A percentile compares a stretch with the other conserved stretches of the same genome.
phyloP scores from a whole-genome alignment of 305 asterid species.

The Solanum hybrid region DNA sequence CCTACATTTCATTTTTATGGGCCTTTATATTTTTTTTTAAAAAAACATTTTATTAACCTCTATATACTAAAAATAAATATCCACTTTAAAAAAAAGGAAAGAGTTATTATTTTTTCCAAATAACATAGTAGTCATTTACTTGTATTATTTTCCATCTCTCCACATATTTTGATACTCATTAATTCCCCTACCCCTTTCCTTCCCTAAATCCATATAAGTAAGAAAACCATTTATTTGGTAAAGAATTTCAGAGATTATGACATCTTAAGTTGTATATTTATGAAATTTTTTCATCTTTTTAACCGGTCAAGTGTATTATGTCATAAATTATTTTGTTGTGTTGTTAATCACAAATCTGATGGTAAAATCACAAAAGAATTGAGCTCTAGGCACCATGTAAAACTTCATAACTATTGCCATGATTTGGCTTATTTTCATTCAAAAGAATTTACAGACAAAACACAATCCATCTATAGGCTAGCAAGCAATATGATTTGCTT shows the following conservation, averaged over 20 bases:
- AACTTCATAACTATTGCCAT: neutral
- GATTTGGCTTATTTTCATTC: neutral
- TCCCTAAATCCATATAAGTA: no score
- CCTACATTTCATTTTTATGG: neutral
- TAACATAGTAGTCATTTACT: neutral
- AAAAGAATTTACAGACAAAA: neutral
- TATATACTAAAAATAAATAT: no score
- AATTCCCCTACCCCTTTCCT: neutral
- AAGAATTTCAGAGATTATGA: no score
- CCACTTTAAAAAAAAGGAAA: neutral
- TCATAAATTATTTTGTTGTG: neutral
- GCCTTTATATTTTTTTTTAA: neutral
- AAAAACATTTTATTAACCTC: neutral
- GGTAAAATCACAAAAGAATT: neutral
- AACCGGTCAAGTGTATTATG: neutral
- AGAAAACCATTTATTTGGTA: no score
- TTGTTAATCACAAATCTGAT: neutral
- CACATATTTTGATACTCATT: neutral
- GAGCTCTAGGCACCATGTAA: neutral
- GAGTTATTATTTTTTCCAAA: neutral
- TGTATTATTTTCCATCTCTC: neutral
- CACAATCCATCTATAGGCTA: neutral
- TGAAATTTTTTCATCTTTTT: no score
- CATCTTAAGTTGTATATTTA: no score
- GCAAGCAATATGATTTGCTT: neutral